Conservation (phyloP, 495 filamentous ascomycete species). For the Staphylotrichum longicolle region DNA sequence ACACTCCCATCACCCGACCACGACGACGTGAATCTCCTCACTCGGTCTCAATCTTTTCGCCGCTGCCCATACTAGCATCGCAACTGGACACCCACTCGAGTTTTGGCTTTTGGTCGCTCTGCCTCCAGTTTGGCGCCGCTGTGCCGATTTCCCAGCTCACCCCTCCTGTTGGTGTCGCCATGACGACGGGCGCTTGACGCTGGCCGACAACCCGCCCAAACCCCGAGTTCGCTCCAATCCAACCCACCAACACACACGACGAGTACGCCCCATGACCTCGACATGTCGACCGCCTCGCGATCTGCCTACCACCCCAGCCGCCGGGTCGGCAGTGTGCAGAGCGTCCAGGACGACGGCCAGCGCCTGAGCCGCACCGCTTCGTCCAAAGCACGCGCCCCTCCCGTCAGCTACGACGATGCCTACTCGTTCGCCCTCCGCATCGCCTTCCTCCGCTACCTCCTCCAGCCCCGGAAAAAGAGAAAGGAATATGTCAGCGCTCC, state of each 20-base stretch:
- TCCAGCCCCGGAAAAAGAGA: constrained; percentile 84
- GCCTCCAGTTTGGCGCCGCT: too few relatives aligned
- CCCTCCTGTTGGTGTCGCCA: constrained; percentile 5
- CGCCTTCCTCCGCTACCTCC: constrained; percentile 88
- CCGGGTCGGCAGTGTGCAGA: constrained; percentile 46
- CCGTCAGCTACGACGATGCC: constrained; percentile 65
- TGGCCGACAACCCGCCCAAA: constrained; percentile 3
- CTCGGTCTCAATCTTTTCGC: not conserved
- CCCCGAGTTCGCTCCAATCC: not conserved
- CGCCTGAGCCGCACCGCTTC: constrained; percentile 34
- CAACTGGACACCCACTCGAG: too few relatives aligned
- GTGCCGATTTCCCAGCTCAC: too few relatives aligned
- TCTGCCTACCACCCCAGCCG: constrained; percentile 40
- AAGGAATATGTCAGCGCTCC: constrained; percentile 74
- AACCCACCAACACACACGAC: too few relatives aligned
- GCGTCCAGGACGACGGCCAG: constrained; percentile 28
- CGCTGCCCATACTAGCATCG: too few relatives aligned
- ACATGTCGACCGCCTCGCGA: constrained; percentile 47
- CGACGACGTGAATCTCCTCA: not conserved
- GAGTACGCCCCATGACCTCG: constrained; percentile 13
- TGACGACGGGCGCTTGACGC: constrained; percentile 12
- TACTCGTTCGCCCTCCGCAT: constrained; percentile 86
- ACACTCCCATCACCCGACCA: not conserved
- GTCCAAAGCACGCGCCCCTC: constrained; percentile 40
- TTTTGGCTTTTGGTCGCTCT: too few relatives aligned